Conservation (phyloP, 2,329 filamentous ascomycete genomes). For the Penicillium sp. region DNA sequence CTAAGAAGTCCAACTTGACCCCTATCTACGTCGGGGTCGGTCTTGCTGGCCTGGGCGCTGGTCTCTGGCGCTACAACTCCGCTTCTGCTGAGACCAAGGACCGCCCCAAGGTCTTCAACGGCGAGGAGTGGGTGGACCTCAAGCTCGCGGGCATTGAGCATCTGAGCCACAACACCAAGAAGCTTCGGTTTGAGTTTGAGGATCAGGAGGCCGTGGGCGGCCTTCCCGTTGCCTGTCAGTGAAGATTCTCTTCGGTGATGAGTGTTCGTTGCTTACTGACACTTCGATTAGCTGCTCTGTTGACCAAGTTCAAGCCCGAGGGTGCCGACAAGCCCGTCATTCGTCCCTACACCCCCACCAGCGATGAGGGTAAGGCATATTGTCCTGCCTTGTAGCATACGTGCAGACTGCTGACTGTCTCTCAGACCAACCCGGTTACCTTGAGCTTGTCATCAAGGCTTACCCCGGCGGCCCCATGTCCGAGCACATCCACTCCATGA, state of each 20-base stretch:
- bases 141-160: constrained; percentile 73
- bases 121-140: constrained; percentile 82
- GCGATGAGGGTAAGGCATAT: constrained; percentile 65
- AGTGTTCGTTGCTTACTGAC: constrained; percentile 8
- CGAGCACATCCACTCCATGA: constrained; percentile 78
- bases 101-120: constrained; percentile 62
- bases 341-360: constrained; percentile 88
- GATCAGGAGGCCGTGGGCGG: constrained; percentile 82
- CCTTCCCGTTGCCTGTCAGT: constrained; percentile 69
- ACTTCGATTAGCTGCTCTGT: constrained; percentile 59
- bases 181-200: constrained; percentile 80
- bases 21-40: constrained; percentile 53
- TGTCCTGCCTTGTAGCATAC: background rate
- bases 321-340: constrained; percentile 81
- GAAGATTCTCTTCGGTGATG: background rate
- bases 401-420: background rate
- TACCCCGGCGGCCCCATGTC: constrained; percentile 93
- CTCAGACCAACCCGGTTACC: constrained; percentile 68
- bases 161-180: constrained; percentile 94
- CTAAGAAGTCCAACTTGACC: constrained; percentile 56
- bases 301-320: constrained; percentile 88
- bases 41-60: constrained; percentile 51
- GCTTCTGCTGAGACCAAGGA: constrained; percentile 35
- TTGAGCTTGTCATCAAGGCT: constrained; percentile 88
- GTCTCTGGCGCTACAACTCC: constrained; percentile 52